Conservation (phyloP, 352 stramenopile species). For the Phytophthora litchii region DNA sequence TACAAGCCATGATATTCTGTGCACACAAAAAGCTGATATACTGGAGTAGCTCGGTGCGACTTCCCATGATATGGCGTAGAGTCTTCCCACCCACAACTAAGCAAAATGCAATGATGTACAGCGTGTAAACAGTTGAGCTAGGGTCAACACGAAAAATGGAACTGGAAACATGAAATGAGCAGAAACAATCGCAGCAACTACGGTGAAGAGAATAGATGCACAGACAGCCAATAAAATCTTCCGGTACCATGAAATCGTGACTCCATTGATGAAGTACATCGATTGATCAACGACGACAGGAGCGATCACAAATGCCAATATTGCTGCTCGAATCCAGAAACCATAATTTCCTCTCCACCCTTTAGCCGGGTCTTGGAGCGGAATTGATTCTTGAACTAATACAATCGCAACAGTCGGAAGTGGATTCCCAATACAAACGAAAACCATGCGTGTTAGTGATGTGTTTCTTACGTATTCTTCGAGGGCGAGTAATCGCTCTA, state of each 20-base stretch:
- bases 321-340: slow-evolving; percentile 24
- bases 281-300: neutral
- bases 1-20: slow-evolving; percentile 8
- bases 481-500: slow-evolving; percentile 19
- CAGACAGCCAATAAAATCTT: neutral
- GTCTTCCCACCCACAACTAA: neutral
- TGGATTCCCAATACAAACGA: slow-evolving; percentile 16
- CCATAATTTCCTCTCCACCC: slow-evolving; percentile 26
- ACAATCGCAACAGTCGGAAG: slow-evolving; percentile 9
- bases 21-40: slow-evolving; percentile 17
- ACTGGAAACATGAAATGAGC: slow-evolving; percentile 11
- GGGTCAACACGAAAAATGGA: slow-evolving; percentile 10
- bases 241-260: neutral
- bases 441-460: neutral
- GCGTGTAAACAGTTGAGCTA: slow-evolving; percentile 6
- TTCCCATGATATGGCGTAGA: slow-evolving; percentile 7
- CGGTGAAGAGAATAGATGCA: neutral
- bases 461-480: slow-evolving; percentile 22
- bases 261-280: slow-evolving; percentile 7
- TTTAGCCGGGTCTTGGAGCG: slow-evolving; percentile 18
- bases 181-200: slow-evolving; percentile 1
- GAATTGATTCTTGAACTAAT: slow-evolving; percentile 18
- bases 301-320: slow-evolving; percentile 16
- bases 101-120: slow-evolving; percentile 3
- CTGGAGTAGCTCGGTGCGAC: slow-evolving; percentile 9